Evolutionary conservation across 352 stramenopile genomes (phyloP).

Genomic region (Globisporangium nodosum): DNA sequence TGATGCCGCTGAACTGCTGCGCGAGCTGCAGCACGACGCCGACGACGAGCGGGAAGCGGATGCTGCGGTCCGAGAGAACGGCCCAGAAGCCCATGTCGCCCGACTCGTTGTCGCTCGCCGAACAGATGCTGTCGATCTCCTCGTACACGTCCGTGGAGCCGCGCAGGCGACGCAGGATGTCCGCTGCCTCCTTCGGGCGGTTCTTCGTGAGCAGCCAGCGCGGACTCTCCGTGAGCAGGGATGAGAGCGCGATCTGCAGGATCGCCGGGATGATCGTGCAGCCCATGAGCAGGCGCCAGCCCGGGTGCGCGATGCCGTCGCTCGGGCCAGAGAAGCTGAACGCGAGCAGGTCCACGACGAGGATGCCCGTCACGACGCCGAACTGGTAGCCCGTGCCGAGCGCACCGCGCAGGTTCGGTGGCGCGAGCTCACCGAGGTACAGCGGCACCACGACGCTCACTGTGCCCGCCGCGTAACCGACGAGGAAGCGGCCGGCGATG

Average conservation of each 20-base stretch:
- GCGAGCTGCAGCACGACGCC: constrained; percentile 58
- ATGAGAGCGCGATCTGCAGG: constrained; percentile 55
- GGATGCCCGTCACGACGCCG: constrained; percentile 64
- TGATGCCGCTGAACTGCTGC: constrained; percentile 73
- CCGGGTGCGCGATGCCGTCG: constrained; percentile 43
- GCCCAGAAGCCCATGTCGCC: constrained; percentile 60
- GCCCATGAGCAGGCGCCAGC: constrained; percentile 64
- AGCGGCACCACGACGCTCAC: constrained; percentile 70
- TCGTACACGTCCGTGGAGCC: constrained; percentile 76
- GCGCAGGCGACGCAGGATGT: constrained; percentile 58
- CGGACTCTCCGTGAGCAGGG: constrained; percentile 58
- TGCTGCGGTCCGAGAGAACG: constrained; percentile 50
- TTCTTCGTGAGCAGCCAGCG: constrained; percentile 75
- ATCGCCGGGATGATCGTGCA: constrained; percentile 61
- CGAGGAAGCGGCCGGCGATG: constrained; percentile 62
- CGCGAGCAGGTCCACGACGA: constrained; percentile 33
- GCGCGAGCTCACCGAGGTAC: constrained; percentile 64
- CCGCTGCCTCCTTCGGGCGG: constrained; percentile 58
- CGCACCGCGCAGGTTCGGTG: constrained; percentile 64
- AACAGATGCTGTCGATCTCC: constrained; percentile 79
- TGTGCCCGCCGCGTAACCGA: constrained; percentile 60
- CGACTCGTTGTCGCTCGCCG: constrained; percentile 69
- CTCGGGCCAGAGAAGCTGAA: constrained; percentile 58
- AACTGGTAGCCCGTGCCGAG: constrained; percentile 73
- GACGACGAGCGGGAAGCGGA: constrained; percentile 58